Evolutionary conservation across 2,329 filamentous ascomycete species (phyloP).

Genomic region (Claviceps spartinae): DNA sequence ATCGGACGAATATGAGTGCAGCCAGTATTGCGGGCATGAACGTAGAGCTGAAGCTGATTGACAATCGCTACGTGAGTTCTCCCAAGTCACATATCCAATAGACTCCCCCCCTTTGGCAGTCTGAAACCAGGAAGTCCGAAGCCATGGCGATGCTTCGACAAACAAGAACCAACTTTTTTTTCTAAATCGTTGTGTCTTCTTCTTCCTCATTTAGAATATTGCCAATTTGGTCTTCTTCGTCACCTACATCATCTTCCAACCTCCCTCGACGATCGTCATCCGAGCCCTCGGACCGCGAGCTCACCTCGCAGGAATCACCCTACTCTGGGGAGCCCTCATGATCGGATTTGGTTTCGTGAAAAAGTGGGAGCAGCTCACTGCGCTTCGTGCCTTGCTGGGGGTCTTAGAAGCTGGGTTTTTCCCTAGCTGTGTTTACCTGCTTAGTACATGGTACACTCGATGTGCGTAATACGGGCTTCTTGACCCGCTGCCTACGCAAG

Average conservation of each 20-base stretch:
- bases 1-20: slow-evolving; percentile 62
- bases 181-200: too few relatives aligned
- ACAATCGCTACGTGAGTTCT: slow-evolving; percentile 30
- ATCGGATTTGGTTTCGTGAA: slow-evolving; percentile 53
- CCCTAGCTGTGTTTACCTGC: slow-evolving; percentile 54
- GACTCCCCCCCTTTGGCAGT: too few relatives aligned
- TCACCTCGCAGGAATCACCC: slow-evolving; percentile 39
- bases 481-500: too few relatives aligned
- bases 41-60: slow-evolving; percentile 30
- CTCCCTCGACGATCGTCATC: slow-evolving; percentile 54
- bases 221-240: slow-evolving; percentile 63
- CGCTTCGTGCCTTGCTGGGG: slow-evolving; percentile 45
- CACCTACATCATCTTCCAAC: slow-evolving; percentile 58
- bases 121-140: too few relatives aligned
- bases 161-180: too few relatives aligned
- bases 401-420: slow-evolving; percentile 60
- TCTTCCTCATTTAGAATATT: slow-evolving; percentile 31
- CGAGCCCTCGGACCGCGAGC: slow-evolving; percentile 50
- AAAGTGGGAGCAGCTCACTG: slow-evolving; percentile 37
- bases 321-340: slow-evolving; percentile 48
- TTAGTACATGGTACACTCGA: slow-evolving; percentile 59
- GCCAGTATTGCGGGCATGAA: slow-evolving; percentile 57
- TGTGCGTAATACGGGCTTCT: slow-evolving; percentile 27
- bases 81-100: too few relatives aligned
- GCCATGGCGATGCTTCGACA: too few relatives aligned